Evolutionary conservation across 78 protist genomes (phyloP).

Genomic region (Acrasis kona): DNA sequence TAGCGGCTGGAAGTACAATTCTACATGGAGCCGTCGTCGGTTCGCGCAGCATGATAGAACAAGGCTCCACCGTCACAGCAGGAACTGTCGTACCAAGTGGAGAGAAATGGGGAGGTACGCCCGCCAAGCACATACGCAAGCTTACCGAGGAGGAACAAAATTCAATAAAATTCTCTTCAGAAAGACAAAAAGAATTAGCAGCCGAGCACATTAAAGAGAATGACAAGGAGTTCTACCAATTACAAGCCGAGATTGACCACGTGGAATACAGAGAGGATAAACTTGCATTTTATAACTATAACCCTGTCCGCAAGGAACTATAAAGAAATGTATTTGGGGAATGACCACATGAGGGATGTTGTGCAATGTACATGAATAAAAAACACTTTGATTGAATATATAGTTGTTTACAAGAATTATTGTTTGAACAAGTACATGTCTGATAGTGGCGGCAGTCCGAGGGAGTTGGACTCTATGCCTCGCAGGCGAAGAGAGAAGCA

Average conservation of each 20-base stretch:
- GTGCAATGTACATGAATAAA: too few species aligned
- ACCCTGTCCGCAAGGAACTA: too few species aligned
- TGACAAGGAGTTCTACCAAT: not conserved
- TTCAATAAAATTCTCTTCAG: not conserved
- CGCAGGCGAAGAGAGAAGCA: too few species aligned
- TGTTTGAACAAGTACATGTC: too few species aligned
- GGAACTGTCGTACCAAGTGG: not conserved
- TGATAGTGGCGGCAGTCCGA: too few species aligned
- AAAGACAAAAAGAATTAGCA: not conserved
- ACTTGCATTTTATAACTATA: not conserved
- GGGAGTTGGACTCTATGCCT: too few species aligned
- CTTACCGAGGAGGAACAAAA: conserved; percentile 24
- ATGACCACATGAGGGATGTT: too few species aligned
- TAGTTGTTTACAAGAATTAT: too few species aligned
- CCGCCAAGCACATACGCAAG: conserved; percentile 12
- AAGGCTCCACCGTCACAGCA: conserved; percentile 14
- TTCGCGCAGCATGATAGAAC: conserved; percentile 6
- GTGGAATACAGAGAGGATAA: not conserved
- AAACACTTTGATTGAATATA: too few species aligned
- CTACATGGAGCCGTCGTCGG: conserved; percentile 13
- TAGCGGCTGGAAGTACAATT: conserved; percentile 16
- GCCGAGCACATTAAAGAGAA: not conserved
- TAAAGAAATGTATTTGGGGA: too few species aligned
- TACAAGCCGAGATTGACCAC: not conserved
- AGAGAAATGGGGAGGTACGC: conserved; percentile 32